These are phyloP conservation scores for Acanthamoeba castellanii DNA, from an alignment of 208 protist genomes.

Conservation along the genomic window DNA sequence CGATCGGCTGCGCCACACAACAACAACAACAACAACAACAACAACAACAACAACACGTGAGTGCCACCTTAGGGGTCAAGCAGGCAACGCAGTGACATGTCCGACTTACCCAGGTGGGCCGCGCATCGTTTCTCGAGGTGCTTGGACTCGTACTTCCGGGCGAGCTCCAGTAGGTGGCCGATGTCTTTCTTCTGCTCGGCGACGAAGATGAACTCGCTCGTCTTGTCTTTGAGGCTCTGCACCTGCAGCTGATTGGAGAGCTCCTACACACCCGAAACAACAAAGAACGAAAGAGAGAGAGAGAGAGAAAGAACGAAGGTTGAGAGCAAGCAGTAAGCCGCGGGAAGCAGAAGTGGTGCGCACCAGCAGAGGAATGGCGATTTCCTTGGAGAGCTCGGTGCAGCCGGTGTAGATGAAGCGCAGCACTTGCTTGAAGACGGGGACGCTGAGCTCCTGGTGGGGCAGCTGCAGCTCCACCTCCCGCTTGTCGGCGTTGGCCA, in stretches of 20 bases:
- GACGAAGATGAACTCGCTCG: conserved; percentile 54
- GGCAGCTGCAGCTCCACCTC: conserved; percentile 42
- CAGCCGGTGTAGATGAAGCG: conserved; percentile 39
- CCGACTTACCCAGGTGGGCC: background rate
- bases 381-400: conserved; percentile 20
- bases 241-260: conserved; percentile 3
- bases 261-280: background rate
- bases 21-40: too few relatives aligned
- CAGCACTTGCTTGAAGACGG: conserved; percentile 57
- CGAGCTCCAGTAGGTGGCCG: background rate
- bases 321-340: too few relatives aligned
- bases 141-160: background rate
- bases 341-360: background rate
- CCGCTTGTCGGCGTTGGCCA: background rate
- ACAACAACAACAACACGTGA: too few relatives aligned
- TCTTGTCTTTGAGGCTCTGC: conserved; percentile 42
- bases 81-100: background rate
- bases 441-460: conserved; percentile 9
- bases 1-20: background rate
- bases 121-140: conserved; percentile 19
- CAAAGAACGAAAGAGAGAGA: background rate
- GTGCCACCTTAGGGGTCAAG: too few relatives aligned
- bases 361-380: background rate
- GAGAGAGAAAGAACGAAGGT: background rate
- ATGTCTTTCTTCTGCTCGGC: conserved; percentile 53